Evolutionary conservation across 768 basidiomycete species (phyloP), one percentile per base, ranked within the genome.

Genomic region (Psilocybe cubensis): DNA sequence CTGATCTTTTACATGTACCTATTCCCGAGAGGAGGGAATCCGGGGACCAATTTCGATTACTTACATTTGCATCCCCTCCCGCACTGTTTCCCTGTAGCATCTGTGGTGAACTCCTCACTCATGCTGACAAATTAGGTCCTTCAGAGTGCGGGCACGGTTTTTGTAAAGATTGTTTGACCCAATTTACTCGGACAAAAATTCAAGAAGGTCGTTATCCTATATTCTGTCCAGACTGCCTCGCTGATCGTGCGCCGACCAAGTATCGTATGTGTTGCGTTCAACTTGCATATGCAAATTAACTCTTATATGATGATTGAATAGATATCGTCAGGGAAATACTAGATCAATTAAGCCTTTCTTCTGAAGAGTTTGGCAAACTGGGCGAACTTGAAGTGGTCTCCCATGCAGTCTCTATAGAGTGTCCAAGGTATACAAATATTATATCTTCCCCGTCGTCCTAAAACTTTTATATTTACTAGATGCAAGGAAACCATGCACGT

Each of bases 161-260:
- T 64, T 89, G 88, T 67, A 73, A 82, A 48, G 65, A 70, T 1
- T 89, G 88, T 63, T 58, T 87, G 47, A 71, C 66, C 52, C 59
- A 57, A 3, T 79, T 82, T 49, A 70, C 81, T 11, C 62, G 61
- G 27, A 71, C 77, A 4, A 81, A 80, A 67, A 72, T 89, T 18
- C 71, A 74, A 14, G 83, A 84, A 33, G 77, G 76, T 51, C 77
- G 76, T 9, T 88, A 79, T 46, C 88, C 88, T 3, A 81, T 89
- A 27, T 64, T 80, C 11, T 89, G 88, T 67, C 88, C 88, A 1
- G 62, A 79, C 28, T 90, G 88, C 57, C 68, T 73, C 12, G 66
- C 73, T 14, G 65, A 70, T 27, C 63, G 66, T 17, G 50, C 63
- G 12, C 72, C 70, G 43, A 71, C 78, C 76, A 66, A 59, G 57